Conservation (phyloP, 2,329 filamentous ascomycete genomes). For the Bipolaris gigantea region DNA sequence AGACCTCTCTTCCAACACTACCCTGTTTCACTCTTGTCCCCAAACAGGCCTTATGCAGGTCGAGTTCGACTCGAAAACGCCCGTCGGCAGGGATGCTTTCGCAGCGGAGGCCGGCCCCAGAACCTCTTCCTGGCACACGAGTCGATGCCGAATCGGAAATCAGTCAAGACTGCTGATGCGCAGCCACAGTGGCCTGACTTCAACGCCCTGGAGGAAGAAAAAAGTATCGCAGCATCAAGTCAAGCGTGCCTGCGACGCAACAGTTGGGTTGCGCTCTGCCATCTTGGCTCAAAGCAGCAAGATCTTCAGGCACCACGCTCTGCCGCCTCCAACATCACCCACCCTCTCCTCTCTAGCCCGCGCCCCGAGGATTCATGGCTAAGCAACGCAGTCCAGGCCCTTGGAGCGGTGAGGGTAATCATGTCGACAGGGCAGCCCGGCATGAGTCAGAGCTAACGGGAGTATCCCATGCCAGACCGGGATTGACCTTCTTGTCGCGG, state of each 20-base stretch:
- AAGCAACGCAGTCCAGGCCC: neutral
- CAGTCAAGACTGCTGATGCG: slow-evolving; percentile 12
- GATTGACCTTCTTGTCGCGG: neutral
- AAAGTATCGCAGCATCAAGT: slow-evolving; percentile 11
- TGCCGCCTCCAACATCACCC: slow-evolving; percentile 2
- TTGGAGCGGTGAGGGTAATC: neutral
- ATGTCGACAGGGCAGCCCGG: slow-evolving; percentile 3
- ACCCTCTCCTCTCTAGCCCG: neutral
- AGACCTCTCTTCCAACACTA: neutral
- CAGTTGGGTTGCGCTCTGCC: slow-evolving; percentile 5
- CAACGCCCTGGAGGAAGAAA: slow-evolving; percentile 2
- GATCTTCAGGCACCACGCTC: slow-evolving; percentile 20
- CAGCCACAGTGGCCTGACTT: slow-evolving; percentile 14
- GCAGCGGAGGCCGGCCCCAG: slow-evolving; percentile 12
- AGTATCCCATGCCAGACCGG: slow-evolving; percentile 1
- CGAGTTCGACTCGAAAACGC: neutral
- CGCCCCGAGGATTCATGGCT: neutral
- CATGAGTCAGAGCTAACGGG: slow-evolving; percentile 5
- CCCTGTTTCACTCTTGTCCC: neutral
- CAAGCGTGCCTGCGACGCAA: slow-evolving; percentile 10
- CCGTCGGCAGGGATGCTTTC: slow-evolving; percentile 15
- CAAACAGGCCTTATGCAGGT: slow-evolving; percentile 6
- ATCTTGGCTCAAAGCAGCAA: slow-evolving; percentile 17
- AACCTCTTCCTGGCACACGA: slow-evolving; percentile 16
- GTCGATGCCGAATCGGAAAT: slow-evolving; percentile 15